These are phyloP conservation scores for Exsudoporus frostii DNA, from an alignment of 768 basidiomycete genomes.

Conservation along the genomic window DNA sequence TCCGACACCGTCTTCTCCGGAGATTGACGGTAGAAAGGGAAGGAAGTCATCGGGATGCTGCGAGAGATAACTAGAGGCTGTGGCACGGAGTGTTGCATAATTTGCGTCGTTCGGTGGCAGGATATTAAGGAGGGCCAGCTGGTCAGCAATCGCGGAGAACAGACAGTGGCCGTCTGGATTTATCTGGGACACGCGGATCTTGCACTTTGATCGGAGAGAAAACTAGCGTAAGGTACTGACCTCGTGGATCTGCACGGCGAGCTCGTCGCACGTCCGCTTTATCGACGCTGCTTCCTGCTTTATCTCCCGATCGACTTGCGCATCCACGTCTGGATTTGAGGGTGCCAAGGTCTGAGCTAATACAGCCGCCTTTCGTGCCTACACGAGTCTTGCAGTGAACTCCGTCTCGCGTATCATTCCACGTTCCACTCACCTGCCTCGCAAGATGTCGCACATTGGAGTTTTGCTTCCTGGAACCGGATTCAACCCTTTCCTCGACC, in stretches of 20 bases:
- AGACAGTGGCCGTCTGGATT: constrained; percentile 96
- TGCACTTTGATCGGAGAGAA: background rate
- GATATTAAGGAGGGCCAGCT: constrained; percentile 72
- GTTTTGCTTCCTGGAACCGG: constrained; percentile 44
- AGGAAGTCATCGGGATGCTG: constrained; percentile 86
- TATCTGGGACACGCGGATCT: constrained; percentile 51
- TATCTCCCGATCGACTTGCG: constrained; percentile 58
- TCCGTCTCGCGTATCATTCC: background rate
- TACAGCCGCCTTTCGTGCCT: constrained; percentile 74
- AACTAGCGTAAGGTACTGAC: constrained; percentile 34
- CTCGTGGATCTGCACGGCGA: constrained; percentile 65
- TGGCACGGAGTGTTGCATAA: constrained; percentile 57
- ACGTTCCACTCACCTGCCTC: constrained; percentile 54
- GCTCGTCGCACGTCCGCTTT: constrained; percentile 56
- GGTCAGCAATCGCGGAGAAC: constrained; percentile 91
- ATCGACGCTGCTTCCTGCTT: constrained; percentile 68
- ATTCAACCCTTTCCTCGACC: constrained; percentile 15
- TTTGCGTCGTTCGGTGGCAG: constrained; percentile 55
- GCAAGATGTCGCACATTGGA: constrained; percentile 66
- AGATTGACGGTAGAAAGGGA: constrained; percentile 81
- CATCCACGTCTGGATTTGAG: constrained; percentile 57
- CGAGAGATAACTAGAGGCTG: constrained; percentile 79
- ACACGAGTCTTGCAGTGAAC: constrained; percentile 5
- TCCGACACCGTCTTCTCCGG: constrained; percentile 66
- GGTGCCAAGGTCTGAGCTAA: constrained; percentile 51